A percentile compares a stretch with the other conserved stretches of the same genome.
Conservation (phyloP, 1,284 basidiomycete species). For the Ganoderma meredithae region DNA sequence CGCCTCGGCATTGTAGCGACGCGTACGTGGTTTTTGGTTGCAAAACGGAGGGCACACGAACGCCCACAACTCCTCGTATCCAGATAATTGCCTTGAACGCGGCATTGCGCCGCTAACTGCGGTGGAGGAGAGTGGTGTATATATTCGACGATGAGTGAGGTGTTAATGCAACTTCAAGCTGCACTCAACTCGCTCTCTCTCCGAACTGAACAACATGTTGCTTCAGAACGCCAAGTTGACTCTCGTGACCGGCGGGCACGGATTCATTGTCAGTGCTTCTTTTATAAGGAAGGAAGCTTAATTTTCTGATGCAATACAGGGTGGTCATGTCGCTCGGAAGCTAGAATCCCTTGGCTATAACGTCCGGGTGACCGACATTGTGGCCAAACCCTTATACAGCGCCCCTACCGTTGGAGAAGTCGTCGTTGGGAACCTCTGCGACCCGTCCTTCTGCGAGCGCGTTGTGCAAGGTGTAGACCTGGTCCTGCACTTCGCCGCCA, state of each 20-base stretch:
- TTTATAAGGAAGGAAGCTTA: too few relatives aligned
- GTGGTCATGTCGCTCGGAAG: constrained; percentile 55
- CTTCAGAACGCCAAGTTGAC: constrained; percentile 33
- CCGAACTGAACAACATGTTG: constrained; percentile 15
- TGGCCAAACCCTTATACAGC: constrained; percentile 37
- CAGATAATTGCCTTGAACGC: background rate
- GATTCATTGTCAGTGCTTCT: constrained; percentile 57
- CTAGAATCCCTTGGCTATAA: constrained; percentile 43
- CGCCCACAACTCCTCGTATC: background rate
- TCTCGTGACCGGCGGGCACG: constrained; percentile 62
- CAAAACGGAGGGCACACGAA: background rate
- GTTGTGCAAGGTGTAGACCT: constrained; percentile 49
- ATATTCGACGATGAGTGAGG: background rate
- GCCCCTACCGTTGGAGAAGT: constrained; percentile 45
- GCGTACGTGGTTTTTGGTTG: background rate
- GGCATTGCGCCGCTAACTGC: background rate
- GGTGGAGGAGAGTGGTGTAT: background rate
- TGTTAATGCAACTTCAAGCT: background rate
- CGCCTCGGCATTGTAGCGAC: background rate
- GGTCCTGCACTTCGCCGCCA: constrained; percentile 64
- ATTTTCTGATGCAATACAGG: constrained; percentile 43
- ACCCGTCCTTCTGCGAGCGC: constrained; percentile 47
- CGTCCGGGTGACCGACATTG: constrained; percentile 56
- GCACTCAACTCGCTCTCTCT: background rate
- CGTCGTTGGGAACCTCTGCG: constrained; percentile 55